Evolutionary conservation across 257 asterid genomes (phyloP).

Genomic region (Solanum medicagineum): DNA sequence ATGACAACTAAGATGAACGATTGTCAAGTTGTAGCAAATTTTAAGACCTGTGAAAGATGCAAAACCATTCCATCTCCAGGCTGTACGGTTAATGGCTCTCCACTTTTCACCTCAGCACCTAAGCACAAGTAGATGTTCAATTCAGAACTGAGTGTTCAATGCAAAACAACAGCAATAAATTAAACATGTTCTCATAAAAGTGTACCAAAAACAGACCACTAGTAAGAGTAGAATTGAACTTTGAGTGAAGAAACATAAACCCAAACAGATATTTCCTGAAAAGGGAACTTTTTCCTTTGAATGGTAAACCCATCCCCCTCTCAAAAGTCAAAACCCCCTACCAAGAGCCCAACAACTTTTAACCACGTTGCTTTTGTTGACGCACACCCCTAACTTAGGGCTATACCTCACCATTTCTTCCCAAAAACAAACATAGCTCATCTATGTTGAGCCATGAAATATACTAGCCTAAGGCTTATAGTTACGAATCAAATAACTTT

Average conservation of each 20-base stretch:
- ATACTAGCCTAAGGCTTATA: background rate
- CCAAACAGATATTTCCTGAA: background rate
- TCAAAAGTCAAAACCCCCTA: background rate
- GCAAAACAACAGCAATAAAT: background rate
- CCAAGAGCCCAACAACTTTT: background rate
- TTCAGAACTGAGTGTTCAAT: background rate
- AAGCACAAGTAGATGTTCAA: background rate
- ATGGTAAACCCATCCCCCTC: background rate
- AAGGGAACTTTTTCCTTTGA: background rate
- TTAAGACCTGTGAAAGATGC: constrained; percentile 6
- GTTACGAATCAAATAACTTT: background rate
- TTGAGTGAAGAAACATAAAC: background rate
- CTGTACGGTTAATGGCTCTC: background rate
- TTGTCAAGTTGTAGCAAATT: background rate
- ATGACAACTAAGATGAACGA: background rate
- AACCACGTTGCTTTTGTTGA: background rate
- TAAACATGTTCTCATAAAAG: background rate
- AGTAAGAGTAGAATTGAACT: background rate
- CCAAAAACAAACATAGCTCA: background rate
- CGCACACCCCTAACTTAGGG: background rate
- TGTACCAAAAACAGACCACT: background rate
- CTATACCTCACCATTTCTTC: background rate
- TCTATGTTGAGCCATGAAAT: background rate
- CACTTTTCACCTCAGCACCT: constrained; percentile 11
- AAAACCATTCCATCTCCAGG: background rate